Percentiles rank a stretch among this genome's conserved stretches.
These are phyloP conservation scores for Luvunga scandens DNA, from an alignment of 345 rosid species.

Conservation along the genomic window DNA sequence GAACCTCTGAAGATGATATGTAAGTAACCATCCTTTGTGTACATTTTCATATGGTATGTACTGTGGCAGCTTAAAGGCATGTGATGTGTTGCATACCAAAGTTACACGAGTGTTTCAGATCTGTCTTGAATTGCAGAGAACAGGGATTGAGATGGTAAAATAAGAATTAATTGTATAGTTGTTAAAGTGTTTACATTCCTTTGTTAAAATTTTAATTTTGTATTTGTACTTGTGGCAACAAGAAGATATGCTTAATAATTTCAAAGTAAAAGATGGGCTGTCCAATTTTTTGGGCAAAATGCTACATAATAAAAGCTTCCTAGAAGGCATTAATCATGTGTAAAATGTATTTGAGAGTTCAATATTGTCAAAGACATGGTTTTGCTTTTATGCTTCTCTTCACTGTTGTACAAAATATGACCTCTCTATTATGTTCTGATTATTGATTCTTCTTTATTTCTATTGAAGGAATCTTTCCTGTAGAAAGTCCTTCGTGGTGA, in stretches of 20 bases:
- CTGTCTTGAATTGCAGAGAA: background rate
- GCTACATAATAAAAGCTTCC: background rate
- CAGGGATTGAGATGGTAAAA: background rate
- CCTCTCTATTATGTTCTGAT: background rate
- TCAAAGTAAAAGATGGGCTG: background rate
- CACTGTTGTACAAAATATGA: background rate
- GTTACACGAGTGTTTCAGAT: background rate
- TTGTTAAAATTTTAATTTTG: background rate
- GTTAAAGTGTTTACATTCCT: background rate
- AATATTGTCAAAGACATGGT: background rate
- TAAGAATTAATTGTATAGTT: background rate
- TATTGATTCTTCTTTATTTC: background rate
- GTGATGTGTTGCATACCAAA: background rate
- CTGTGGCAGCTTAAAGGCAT: background rate
- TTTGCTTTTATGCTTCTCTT: background rate
- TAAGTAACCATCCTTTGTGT: background rate
- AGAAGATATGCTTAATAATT: background rate
- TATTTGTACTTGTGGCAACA: background rate
- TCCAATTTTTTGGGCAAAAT: background rate
- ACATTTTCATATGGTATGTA: background rate
- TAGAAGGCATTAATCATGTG: background rate
- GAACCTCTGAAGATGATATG: background rate
- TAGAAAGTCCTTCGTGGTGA: conserved; percentile 65
- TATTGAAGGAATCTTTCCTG: conserved; percentile 54
- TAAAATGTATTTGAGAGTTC: background rate